phyloP scores from a whole-genome alignment of 2,329 filamentous ascomycete species.

The Knoxdaviesia proteae region DNA sequence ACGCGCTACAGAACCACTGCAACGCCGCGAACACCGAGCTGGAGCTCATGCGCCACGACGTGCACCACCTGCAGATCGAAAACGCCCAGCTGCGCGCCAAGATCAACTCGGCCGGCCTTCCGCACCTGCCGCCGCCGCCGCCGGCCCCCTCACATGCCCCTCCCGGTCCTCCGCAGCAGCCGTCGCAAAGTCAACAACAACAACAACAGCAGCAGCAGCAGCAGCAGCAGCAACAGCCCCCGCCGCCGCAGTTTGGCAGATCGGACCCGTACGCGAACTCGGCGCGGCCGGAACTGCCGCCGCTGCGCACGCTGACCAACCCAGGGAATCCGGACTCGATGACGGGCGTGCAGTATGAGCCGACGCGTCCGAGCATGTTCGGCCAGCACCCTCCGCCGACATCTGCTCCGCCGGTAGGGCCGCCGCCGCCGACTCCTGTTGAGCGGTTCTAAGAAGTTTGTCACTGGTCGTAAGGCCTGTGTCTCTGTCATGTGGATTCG shows the following conservation, averaged over 20 bases:
- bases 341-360: conserved; percentile 45
- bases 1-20: conserved; percentile 23
- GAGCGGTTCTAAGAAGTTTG: conserved; percentile 13
- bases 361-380: conserved; percentile 22
- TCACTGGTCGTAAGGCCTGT: no score
- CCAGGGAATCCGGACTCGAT: conserved; percentile 33
- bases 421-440: background rate
- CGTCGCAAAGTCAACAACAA: conserved; percentile 6
- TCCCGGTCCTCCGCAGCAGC: conserved; percentile 4
- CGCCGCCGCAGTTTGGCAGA: conserved; percentile 10
- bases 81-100: conserved; percentile 23
- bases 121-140: conserved; percentile 5
- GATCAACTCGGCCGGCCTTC: conserved; percentile 5
- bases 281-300: conserved; percentile 25
- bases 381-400: conserved; percentile 8
- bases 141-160: conserved; percentile 10
- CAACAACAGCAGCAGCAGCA: background rate
- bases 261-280: conserved; percentile 7
- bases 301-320: conserved; percentile 15
- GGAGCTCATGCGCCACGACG: conserved; percentile 26
- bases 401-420: no score
- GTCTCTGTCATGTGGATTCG: no score
- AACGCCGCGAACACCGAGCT: conserved; percentile 20
- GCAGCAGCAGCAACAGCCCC: conserved; percentile 9
- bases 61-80: conserved; percentile 25